A percentile compares a stretch with the other conserved stretches of the same genome.
phyloP scores from a whole-genome alignment of 2,329 filamentous ascomycete genomes.

The Trichoderma sp. region DNA sequence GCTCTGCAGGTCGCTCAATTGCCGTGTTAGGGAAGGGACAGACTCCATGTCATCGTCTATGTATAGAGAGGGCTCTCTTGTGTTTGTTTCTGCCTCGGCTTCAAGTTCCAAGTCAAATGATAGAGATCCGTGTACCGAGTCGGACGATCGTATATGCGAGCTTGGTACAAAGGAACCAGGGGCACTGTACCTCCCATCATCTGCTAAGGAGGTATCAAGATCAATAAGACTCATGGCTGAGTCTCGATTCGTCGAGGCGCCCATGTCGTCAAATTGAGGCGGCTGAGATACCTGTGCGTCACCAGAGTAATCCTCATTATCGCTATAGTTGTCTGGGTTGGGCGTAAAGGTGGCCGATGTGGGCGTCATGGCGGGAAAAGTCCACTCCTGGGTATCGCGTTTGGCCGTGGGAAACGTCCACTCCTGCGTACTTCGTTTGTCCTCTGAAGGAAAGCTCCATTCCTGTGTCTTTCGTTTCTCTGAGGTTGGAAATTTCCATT shows the following conservation, averaged over 20 bases:
- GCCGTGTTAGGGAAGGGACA: slow-evolving; percentile 9
- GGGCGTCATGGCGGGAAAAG: slow-evolving; percentile 36
- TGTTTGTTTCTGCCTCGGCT: slow-evolving; percentile 14
- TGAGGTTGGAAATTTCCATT: slow-evolving; percentile 41
- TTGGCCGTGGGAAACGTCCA: slow-evolving; percentile 14
- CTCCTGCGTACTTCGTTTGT: slow-evolving; percentile 11
- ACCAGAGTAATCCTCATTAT: background rate
- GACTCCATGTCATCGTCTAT: slow-evolving; percentile 20
- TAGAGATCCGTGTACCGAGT: slow-evolving; percentile 20
- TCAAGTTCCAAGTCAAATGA: slow-evolving; percentile 23
- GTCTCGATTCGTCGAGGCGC: slow-evolving; percentile 34
- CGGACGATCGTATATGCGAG: slow-evolving; percentile 29
- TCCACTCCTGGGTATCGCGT: slow-evolving; percentile 17
- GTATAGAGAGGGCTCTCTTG: slow-evolving; percentile 16
- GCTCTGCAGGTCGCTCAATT: slow-evolving; percentile 14
- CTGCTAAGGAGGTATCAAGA: slow-evolving; percentile 13
- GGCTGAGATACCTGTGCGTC: background rate
- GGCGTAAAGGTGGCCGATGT: slow-evolving; percentile 24
- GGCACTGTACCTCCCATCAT: slow-evolving; percentile 27
- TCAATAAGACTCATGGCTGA: slow-evolving; percentile 21
- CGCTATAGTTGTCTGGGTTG: slow-evolving; percentile 2
- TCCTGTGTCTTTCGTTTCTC: slow-evolving; percentile 37
- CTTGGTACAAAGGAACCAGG: slow-evolving; percentile 30
- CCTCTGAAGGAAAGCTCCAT: slow-evolving; percentile 46
- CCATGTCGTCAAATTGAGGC: slow-evolving; percentile 6